These are phyloP conservation scores for Podospora australis DNA, from an alignment of 495 filamentous ascomycete species.

Conservation along the genomic window DNA sequence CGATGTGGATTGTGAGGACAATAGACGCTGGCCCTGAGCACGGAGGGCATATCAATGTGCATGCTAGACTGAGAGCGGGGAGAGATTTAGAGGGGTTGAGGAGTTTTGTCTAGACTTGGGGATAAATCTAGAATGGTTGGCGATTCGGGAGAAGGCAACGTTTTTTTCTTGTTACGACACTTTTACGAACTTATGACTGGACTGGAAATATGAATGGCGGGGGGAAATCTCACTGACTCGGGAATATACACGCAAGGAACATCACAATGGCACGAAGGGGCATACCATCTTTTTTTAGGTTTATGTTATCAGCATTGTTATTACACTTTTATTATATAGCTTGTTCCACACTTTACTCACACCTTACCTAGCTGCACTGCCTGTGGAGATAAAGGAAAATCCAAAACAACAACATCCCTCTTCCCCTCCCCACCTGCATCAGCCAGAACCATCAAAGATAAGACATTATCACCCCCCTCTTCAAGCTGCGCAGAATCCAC, in stretches of 20 bases:
- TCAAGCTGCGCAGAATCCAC: slow-evolving; percentile 31
- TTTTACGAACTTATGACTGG: no score
- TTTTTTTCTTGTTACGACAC: no score
- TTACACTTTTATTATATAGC: not conserved
- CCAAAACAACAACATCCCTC: slow-evolving; percentile 28
- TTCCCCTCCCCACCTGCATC: slow-evolving; percentile 4
- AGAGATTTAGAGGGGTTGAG: slow-evolving; percentile 1
- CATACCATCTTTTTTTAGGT: no score
- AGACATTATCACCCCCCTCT: slow-evolving; percentile 27
- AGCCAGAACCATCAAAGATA: slow-evolving; percentile 31
- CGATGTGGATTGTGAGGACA: slow-evolving; percentile 26
- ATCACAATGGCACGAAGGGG: no score
- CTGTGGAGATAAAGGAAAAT: slow-evolving; percentile 28
- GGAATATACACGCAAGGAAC: no score
- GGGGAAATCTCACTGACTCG: no score
- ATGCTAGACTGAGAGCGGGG: slow-evolving; percentile 15
- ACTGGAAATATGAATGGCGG: no score
- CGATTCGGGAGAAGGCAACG: no score
- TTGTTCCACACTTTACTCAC: no score
- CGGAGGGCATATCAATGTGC: slow-evolving; percentile 17
- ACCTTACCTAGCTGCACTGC: not conserved
- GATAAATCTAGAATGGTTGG: no score
- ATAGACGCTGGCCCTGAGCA: slow-evolving; percentile 17
- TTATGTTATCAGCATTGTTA: no score
- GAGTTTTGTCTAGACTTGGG: not conserved